Conservation (phyloP, 768 basidiomycete genomes). For the Boletus speciosus region DNA sequence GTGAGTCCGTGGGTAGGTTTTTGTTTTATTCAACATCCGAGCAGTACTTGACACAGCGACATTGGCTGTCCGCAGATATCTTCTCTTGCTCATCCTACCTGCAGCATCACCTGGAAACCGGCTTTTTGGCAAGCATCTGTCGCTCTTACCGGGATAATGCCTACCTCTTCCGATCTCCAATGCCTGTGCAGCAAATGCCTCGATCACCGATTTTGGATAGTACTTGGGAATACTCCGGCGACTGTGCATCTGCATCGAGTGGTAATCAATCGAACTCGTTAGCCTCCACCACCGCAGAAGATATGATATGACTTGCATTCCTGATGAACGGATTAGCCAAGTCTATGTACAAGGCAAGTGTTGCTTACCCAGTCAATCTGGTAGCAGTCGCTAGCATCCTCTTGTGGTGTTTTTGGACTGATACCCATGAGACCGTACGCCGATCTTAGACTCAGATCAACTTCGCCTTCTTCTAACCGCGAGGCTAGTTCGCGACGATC, state of each 20-base stretch:
- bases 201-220: no score
- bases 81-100: no score
- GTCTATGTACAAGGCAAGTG: not conserved
- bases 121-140: no score
- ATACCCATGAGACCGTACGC: slow-evolving; percentile 52
- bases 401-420: slow-evolving; percentile 43
- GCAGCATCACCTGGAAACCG: no score
- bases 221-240: no score
- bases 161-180: no score
- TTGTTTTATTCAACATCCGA: no score
- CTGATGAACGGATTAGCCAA: slow-evolving; percentile 14
- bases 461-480: slow-evolving; percentile 25
- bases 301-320: slow-evolving; percentile 25
- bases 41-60: no score
- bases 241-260: slow-evolving; percentile 22
- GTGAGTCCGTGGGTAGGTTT: no score
- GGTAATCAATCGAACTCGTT: not conserved
- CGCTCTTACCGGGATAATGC: no score
- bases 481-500: slow-evolving; percentile 6
- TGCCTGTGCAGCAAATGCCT: no score
- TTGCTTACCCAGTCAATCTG: slow-evolving; percentile 38
- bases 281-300: not conserved
- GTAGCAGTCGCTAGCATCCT: slow-evolving; percentile 56
- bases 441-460: slow-evolving; percentile 53
- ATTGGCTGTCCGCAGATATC: no score